A percentile compares a stretch with the other conserved stretches of the same genome.
These are phyloP conservation scores for Penicillium sp. DNA, from an alignment of 2,329 filamentous ascomycete species.

Conservation along the genomic window DNA sequence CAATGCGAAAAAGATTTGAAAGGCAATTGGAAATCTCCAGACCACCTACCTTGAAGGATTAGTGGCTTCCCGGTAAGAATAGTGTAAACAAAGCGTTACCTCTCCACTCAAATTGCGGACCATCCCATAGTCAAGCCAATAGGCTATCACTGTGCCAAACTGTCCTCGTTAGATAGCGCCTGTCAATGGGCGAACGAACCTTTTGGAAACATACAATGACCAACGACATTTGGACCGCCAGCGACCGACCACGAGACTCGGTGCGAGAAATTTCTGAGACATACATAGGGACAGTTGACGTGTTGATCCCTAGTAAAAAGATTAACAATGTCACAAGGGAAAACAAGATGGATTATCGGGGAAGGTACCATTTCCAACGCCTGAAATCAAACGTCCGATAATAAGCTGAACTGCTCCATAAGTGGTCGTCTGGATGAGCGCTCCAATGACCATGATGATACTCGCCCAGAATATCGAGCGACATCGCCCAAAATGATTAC, in stretches of 20 bases:
- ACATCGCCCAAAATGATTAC: constrained; percentile 11
- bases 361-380: constrained; percentile 53
- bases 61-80: not conserved
- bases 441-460: constrained; percentile 49
- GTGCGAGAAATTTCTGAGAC: constrained; percentile 14
- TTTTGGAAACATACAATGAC: constrained; percentile 3
- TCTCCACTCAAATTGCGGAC: constrained; percentile 1
- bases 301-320: constrained; percentile 11
- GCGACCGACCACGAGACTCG: not conserved
- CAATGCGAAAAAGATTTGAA: constrained; percentile 9
- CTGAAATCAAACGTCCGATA: constrained; percentile 54
- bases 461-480: not conserved
- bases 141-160: not conserved
- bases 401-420: constrained; percentile 56
- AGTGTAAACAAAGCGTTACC: not conserved
- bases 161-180: no score
- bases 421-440: constrained; percentile 54
- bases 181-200: no score
- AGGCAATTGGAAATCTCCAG: constrained; percentile 11
- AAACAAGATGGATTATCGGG: no score
- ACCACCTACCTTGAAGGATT: not conserved
- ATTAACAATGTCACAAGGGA: no score
- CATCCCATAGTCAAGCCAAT: constrained; percentile 14
- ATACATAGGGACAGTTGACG: constrained; percentile 15
- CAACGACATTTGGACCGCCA: constrained; percentile 7